Base-by-base conservation (phyloP, 108 stramenopile genomes). In the Cylindrotheca closterium region DNA sequence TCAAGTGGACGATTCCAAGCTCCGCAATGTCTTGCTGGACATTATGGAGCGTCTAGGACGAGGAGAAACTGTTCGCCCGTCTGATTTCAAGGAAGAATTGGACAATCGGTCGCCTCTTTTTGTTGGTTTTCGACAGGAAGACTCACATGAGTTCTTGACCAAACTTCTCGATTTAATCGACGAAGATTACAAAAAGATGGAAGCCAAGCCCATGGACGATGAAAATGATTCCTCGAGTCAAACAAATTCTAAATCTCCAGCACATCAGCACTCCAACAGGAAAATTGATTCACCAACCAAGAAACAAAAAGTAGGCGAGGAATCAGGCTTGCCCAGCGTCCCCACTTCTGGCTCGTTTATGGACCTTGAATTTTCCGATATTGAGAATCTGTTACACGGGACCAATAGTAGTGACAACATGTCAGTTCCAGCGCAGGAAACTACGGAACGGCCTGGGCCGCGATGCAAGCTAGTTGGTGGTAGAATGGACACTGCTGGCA, bases 141-240 rank as follows among this genome's bases (percentile, higher is more conserved):
- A 86, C 52, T 67, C 85, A 0, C 85, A 86, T 45, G 85, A 86
- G 42, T 86, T 86, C 65, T 49, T 86, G 19, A 81, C 74, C 0
- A 81, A 70, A 4, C 45, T 86, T 45, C 31, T 86, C 28, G 81
- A 86, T 69, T 60, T 80, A n/a, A 23, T 86, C 12, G 75, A 86
- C 46, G 79, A 82, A 52, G 85, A 82, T 8, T 79, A 75, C 63
- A 72, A 75, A 54, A 64, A 66, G 33, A 52, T 37, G 0, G 51
- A 0, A 10, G 50, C 60, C 18, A 52, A 65, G 60, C 69, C 54
- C 52, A 21, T 18, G 4, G 49, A 31, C 26, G 61, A 8, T 15
- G 30, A 34, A 30, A 27, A 25, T 22, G 24, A 52, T 4, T 2
- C 31, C 1, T 33, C 53, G 4, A 28, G 48, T 25, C 24, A 23